These are phyloP conservation scores for Panicum hallii DNA, from an alignment of 202 grass and related monocot genomes.

Conservation along the genomic window DNA sequence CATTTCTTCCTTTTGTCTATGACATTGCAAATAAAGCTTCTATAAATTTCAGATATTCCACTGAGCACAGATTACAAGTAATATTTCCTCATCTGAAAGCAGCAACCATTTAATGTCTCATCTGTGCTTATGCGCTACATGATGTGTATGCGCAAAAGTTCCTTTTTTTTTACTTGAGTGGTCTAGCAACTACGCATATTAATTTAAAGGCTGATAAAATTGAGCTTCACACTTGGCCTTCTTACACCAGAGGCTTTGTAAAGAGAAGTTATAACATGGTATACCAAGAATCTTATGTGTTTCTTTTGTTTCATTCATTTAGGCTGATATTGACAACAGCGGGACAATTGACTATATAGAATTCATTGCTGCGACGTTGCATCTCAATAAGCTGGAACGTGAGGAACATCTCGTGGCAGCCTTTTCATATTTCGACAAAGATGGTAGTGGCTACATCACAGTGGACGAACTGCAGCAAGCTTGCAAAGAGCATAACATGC, in stretches of 20 bases:
- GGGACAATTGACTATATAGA: constrained; percentile 89
- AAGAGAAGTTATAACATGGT: constrained; percentile 25
- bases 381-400: constrained; percentile 87
- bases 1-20: constrained; percentile 16
- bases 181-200: constrained; percentile 31
- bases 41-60: constrained; percentile 9
- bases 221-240: not conserved
- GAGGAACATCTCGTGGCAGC: constrained; percentile 87
- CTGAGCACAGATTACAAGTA: constrained; percentile 7
- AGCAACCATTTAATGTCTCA: not conserved
- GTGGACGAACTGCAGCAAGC: constrained; percentile 87
- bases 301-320: constrained; percentile 38
- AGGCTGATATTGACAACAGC: constrained; percentile 90
- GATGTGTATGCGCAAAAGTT: not conserved
- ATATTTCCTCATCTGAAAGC: constrained; percentile 14
- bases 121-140: constrained; percentile 20
- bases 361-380: constrained; percentile 91
- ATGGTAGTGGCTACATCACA: constrained; percentile 88
- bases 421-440: constrained; percentile 91
- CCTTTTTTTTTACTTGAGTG: not conserved
- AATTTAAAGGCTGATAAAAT: constrained; percentile 28
- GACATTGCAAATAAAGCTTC: constrained; percentile 3
- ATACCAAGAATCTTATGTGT: constrained; percentile 35
- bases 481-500: constrained; percentile 89
- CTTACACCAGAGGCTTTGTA: constrained; percentile 34